phyloP scores from a whole-genome alignment of 352 stramenopile species.

The Phytophthora ramorum region DNA sequence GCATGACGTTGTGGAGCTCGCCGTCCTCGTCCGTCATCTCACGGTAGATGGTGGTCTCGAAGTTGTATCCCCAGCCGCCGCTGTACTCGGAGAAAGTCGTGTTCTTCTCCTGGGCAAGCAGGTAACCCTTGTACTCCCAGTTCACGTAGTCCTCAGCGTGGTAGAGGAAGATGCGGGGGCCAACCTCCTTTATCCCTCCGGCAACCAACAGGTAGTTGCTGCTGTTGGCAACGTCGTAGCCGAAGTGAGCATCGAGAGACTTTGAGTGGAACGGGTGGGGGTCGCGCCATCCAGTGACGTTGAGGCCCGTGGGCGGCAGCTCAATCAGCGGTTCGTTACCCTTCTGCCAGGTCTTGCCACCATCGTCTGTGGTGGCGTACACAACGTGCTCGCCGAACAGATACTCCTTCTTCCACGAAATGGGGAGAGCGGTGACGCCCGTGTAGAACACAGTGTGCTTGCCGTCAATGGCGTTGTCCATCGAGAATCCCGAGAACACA shows the following conservation, averaged over 20 bases:
- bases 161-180: conserved; percentile 72
- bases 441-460: conserved; percentile 80
- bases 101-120: conserved; percentile 66
- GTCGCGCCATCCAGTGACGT: conserved; percentile 74
- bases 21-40: conserved; percentile 66
- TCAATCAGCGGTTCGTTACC: conserved; percentile 56
- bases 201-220: conserved; percentile 71
- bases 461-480: conserved; percentile 60
- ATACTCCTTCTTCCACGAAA: conserved; percentile 60
- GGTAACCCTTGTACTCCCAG: conserved; percentile 72
- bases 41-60: conserved; percentile 72
- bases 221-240: conserved; percentile 18
- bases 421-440: conserved; percentile 49
- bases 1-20: conserved; percentile 66
- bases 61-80: conserved; percentile 68
- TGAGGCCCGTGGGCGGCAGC: conserved; percentile 49
- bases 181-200: conserved; percentile 57
- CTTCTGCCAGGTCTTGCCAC: conserved; percentile 71
- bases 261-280: conserved; percentile 67
- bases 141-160: conserved; percentile 64
- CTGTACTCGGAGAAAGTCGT: conserved; percentile 68
- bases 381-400: conserved; percentile 74
- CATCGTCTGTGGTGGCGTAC: conserved; percentile 66
- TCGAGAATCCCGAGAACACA: conserved; percentile 79
- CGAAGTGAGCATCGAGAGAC: conserved; percentile 53